These are phyloP conservation scores for Syzygium jambos DNA, from an alignment of 345 rosid species.

Conservation along the genomic window DNA sequence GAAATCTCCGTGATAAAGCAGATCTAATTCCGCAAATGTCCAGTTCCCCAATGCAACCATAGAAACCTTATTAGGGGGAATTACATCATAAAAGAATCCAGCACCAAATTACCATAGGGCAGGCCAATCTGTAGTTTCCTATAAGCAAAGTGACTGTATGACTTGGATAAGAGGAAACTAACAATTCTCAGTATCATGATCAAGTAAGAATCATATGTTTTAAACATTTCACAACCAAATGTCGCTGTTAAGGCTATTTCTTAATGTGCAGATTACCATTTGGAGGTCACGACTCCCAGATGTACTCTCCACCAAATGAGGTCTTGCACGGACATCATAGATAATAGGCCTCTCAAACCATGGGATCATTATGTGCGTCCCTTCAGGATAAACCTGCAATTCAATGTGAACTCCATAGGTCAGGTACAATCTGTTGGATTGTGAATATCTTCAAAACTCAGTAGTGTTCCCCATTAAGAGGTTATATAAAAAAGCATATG, in stretches of 20 bases:
- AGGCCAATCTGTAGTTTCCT: not conserved
- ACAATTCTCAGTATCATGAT: not conserved
- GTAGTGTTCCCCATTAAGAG: not conserved
- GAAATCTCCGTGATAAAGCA: not conserved
- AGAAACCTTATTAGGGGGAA: not conserved
- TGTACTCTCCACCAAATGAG: conserved; percentile 81
- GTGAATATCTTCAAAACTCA: not conserved
- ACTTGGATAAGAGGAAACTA: not conserved
- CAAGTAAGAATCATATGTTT: not conserved
- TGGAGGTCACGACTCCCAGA: conserved; percentile 98
- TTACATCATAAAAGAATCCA: not conserved
- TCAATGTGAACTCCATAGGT: not conserved
- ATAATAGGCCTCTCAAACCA: conserved; percentile 92
- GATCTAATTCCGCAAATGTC: not conserved
- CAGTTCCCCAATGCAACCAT: not conserved
- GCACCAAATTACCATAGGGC: not conserved
- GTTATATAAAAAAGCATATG: not conserved
- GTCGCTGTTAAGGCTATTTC: not conserved
- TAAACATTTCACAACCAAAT: not conserved
- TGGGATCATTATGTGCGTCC: conserved; percentile 84
- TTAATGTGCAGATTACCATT: conserved; percentile 36
- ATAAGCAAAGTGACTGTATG: not conserved
- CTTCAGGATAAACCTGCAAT: conserved; percentile 84
- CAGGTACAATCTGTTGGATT: not conserved
- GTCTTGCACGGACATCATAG: conserved; percentile 91